Percentiles rank a stretch among this genome's conserved stretches.
Conservation (phyloP, 1,139 yeast genomes). For the Saccharomyces pastorianus region DNA sequence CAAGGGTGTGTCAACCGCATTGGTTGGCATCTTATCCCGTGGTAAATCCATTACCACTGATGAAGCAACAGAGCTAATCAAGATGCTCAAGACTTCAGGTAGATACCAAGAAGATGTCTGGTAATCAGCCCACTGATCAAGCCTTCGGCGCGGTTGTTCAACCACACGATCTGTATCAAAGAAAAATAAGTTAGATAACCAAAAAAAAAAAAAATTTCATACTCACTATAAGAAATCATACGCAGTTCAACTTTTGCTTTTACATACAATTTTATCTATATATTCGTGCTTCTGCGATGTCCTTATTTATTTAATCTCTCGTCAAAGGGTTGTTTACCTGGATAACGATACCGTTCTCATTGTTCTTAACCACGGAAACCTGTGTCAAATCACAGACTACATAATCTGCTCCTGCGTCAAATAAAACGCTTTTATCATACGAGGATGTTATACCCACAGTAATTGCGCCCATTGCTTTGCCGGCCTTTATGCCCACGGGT, state of each 20-base stretch:
- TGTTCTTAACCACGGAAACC: slow-evolving; percentile 31
- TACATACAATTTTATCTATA: background rate
- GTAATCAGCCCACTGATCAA: slow-evolving; percentile 35
- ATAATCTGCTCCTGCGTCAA: slow-evolving; percentile 65
- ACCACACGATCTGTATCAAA: background rate
- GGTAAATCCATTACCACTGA: slow-evolving; percentile 46
- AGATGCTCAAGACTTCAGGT: slow-evolving; percentile 75
- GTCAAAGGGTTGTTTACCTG: slow-evolving; percentile 16
- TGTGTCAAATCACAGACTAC: slow-evolving; percentile 57
- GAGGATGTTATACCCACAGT: slow-evolving; percentile 71
- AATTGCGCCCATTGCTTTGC: slow-evolving; percentile 67
- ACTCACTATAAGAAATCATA: background rate
- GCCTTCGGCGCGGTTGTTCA: background rate
- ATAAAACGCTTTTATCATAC: slow-evolving; percentile 52
- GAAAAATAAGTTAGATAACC: background rate
- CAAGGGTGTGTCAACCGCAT: slow-evolving; percentile 78
- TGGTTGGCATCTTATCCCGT: slow-evolving; percentile 53
- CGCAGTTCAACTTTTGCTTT: background rate
- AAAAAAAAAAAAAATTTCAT: background rate
- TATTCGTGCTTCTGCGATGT: background rate
- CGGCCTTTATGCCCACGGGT: slow-evolving; percentile 73
- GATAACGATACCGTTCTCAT: slow-evolving; percentile 17
- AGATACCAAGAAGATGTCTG: slow-evolving; percentile 97
- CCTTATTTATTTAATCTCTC: background rate
- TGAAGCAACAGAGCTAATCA: slow-evolving; percentile 69